phyloP scores from a whole-genome alignment of 1,139 yeast genomes.

The Debaryomyces fabryi region DNA sequence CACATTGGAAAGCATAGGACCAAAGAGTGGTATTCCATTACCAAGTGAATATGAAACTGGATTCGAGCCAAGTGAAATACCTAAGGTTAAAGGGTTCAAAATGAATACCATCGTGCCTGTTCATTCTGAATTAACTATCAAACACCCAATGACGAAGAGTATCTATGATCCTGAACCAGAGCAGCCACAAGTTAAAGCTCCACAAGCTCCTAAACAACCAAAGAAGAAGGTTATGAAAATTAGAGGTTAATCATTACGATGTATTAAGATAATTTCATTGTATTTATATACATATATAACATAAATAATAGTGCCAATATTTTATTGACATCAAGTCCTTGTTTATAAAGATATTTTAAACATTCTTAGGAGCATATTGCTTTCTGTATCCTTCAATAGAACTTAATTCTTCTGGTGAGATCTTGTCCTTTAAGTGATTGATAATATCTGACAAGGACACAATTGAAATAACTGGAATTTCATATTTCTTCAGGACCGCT shows the following conservation, averaged over 20 bases:
- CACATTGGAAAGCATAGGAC: conserved; percentile 60
- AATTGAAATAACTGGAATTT: conserved; percentile 82
- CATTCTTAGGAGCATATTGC: conserved; percentile 45
- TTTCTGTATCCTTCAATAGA: conserved; percentile 64
- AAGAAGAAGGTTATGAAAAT: conserved; percentile 56
- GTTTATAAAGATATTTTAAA: background rate
- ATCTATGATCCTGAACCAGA: conserved; percentile 63
- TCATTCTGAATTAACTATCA: conserved; percentile 75
- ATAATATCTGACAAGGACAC: conserved; percentile 78
- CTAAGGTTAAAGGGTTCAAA: conserved; percentile 78
- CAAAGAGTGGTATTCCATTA: conserved; percentile 54
- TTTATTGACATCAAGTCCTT: background rate
- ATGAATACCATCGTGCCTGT: conserved; percentile 88
- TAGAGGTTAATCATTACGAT: conserved; percentile 32
- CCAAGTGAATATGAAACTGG: conserved; percentile 60
- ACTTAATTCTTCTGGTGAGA: conserved; percentile 55
- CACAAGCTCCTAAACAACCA: conserved; percentile 50
- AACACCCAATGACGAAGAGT: conserved; percentile 79
- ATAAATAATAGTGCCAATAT: background rate
- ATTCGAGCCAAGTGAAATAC: conserved; percentile 64
- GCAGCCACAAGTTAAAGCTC: conserved; percentile 31
- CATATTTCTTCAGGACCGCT: conserved; percentile 69
- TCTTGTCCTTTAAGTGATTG: conserved; percentile 55
- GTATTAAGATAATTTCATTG: background rate
- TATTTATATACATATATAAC: background rate